Conservation (phyloP, 345 rosid genomes). For the Balakata baccata region DNA sequence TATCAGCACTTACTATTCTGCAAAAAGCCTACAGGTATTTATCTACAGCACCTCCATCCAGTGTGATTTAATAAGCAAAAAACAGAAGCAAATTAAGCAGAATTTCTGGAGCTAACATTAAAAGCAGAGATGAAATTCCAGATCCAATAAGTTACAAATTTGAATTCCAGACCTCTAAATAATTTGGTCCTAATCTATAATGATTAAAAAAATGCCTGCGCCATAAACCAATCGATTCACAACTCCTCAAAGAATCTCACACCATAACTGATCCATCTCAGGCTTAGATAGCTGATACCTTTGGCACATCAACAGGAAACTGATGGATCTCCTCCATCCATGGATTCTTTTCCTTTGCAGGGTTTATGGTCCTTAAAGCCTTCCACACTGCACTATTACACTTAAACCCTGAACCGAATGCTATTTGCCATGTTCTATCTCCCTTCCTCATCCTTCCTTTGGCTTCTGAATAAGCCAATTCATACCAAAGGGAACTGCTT, state of each 20-base stretch:
- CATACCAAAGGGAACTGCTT: slow-evolving; percentile 73
- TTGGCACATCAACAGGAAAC: slow-evolving; percentile 44
- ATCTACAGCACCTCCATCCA: neutral
- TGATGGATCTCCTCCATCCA: slow-evolving; percentile 30
- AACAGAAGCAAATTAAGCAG: neutral
- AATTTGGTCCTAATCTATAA: slow-evolving; percentile 9
- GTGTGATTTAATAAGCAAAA: neutral
- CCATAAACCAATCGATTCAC: slow-evolving; percentile 12
- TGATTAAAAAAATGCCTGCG: slow-evolving; percentile 5
- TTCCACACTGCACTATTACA: slow-evolving; percentile 71
- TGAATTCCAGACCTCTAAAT: slow-evolving; percentile 2
- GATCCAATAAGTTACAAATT: neutral
- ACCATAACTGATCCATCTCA: neutral
- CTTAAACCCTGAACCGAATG: slow-evolving; percentile 72
- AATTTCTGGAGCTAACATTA: neutral
- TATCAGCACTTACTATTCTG: no score
- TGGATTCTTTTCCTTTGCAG: slow-evolving; percentile 29
- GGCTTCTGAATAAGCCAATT: slow-evolving; percentile 61
- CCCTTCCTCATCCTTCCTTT: slow-evolving; percentile 64
- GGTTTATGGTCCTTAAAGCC: slow-evolving; percentile 24
- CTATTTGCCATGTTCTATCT: slow-evolving; percentile 69
- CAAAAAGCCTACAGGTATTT: no score
- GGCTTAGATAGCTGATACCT: slow-evolving; percentile 39
- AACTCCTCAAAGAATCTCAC: neutral
- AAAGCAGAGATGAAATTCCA: slow-evolving; percentile 2